Base-by-base conservation (phyloP, 352 stramenopile genomes). In the Aphanomyces astaci region DNA sequence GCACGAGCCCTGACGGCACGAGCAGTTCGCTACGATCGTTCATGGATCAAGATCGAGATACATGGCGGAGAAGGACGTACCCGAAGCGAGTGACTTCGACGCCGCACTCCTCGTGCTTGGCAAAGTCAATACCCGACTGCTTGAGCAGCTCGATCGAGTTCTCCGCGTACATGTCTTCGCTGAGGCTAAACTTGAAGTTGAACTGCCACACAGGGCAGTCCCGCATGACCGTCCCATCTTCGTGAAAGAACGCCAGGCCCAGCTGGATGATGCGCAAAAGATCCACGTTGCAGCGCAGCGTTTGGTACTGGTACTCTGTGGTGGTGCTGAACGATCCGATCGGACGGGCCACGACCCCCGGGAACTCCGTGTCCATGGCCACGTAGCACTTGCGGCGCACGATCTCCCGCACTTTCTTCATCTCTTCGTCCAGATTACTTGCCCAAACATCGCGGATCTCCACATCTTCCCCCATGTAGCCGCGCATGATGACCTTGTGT, bases 311-410 rank as follows among this genome's bases (percentile, higher is more conserved):
- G 82, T 98, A 99, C 73, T 99, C 96, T 9, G 88, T 89, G 52
- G 90, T 96, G n/a, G 83, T 96, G 52, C 84, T 80, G 70, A 97
- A 96, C 71, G 98, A 98, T 5, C 95, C 95, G 28, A 99, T 97
- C 22, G 97, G 97, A 19, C 97, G 92, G 11, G 96, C 97, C 39
- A 99, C 97, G 17, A 99, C 96, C 53, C 97, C 97, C 5, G 97
- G 97, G 79, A 99, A 99, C 84, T 99, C 97, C 3, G 97, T 99
- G 79, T 99, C 97, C 97, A 99, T 99, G 28, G 97, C 96, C 39
- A 99, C 92, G 79, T 98, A 99, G 49, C 92, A 97, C 74, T 98
- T 97, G 49, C 88, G 92, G 63, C 96, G 88, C 63, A 99, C 92
- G 22, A 99, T 79, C 59, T 98, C 83, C 28, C 97, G 89, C 68